Base-by-base conservation (phyloP, 805 yeast species). In the Nakazawaea pomicola region DNA sequence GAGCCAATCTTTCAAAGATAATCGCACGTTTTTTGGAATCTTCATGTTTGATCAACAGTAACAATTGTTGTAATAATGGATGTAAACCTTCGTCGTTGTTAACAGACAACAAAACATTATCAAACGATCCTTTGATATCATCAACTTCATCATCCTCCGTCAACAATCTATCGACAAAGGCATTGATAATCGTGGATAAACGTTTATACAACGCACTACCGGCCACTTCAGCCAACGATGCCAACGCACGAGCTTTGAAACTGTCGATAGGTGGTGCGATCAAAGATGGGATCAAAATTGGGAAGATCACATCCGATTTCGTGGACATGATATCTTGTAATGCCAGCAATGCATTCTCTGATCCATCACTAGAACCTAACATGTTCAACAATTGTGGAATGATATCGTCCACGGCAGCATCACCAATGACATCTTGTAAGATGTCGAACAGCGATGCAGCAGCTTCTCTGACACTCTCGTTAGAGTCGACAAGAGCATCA, bases 401-500 rank as follows among this genome's bases (percentile, higher is more conserved):
- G 48, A 93, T 74, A 53, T 85, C 90, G 58, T 91, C 97, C 49
- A 89, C 81, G 6, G 95, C 96, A 33, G 73, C 72, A 53, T 82
- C 82, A 42, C 97, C 98, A 50, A 89, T 72, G 41, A 78, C 72
- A 41, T 77, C 82, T 58, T 90, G 96, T 53, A 89, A 78, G 6
- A 80, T 80, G 53, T 93, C 98, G 56, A 93, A 91, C 0, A 96
- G 90, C 33, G 72, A 71, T 3, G 96, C 96, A 16, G 99, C 95
- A 12, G 96, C 83, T 54, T 78, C 90, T 56, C 99, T 78, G 12
- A 91, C 97, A 14, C 69, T 65, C 4, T 78, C 69, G 41, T 81
- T 75, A 9, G 78, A 61, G 53, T 93, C 98, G 36, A 84, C 76
- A 51, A 93, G 72, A 2, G 96, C 85, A 33, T 74, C 76, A 45